Evolutionary conservation across 148 eudicot genomes (phyloP).

Genomic region (Pharnaceum exiguum): DNA sequence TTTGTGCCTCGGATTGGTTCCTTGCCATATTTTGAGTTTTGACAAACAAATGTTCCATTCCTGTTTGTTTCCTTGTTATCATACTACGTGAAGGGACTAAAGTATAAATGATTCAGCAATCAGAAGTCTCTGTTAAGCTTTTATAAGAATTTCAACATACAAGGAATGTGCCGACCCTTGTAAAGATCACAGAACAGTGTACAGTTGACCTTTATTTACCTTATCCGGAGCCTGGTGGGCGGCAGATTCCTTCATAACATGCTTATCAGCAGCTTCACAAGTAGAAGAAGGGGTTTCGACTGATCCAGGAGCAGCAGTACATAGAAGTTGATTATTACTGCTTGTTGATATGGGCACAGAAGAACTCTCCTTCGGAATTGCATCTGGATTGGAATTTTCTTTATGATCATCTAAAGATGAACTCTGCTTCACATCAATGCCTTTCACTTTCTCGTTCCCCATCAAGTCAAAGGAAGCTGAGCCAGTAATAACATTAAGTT

Average conservation of each 20-base stretch:
- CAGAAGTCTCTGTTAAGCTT: background rate
- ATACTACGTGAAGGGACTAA: no score
- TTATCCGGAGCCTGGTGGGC: constrained; percentile 9
- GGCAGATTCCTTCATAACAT: constrained; percentile 1
- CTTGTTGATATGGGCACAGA: constrained; percentile 4
- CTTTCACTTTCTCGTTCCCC: constrained; percentile 4
- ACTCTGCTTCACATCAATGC: background rate
- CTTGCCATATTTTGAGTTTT: no score
- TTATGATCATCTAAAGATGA: constrained; percentile 1
- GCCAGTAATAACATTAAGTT: constrained; percentile 9
- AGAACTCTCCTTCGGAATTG: constrained; percentile 4
- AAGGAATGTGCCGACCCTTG: background rate
- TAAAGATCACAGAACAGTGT: background rate
- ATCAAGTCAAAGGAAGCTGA: constrained; percentile 7
- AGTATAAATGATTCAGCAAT: no score
- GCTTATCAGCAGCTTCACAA: constrained; percentile 8
- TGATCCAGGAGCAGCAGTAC: constrained; percentile 15
- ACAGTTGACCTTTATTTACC: constrained; percentile 6
- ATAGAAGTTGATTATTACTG: constrained; percentile 1
- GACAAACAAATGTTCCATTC: no score
- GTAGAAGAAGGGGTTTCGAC: constrained; percentile 9
- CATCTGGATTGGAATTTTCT: constrained; percentile 5
- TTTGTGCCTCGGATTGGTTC: no score
- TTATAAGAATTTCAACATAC: no score
- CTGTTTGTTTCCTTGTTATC: no score